Evolutionary conservation across 306 rosid genomes (phyloP), one percentile per base, ranked within the genome.

Genomic region (Lathyrus sativus): DNA sequence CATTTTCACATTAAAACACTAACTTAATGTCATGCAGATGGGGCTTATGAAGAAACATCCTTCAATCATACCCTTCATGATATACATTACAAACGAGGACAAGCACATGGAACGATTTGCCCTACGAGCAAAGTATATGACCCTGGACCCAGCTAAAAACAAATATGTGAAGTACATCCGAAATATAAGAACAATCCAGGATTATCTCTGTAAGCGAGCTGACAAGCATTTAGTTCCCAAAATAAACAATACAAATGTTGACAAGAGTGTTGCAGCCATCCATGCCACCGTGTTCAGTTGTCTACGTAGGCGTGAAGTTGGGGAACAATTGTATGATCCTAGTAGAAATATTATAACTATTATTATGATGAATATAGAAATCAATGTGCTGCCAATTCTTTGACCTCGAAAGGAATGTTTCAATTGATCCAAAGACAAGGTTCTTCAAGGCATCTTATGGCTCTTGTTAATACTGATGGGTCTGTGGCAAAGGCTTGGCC

Each of bases 401-500:
- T 93, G 87, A 90, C 85, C 73, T 90, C 98, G 1, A 90, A 93
- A 79, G 98, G 98, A 60, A 93, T 93, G 98, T 86, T 93, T 83
- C 96, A 90, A 62, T 73, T 93, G 86, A 88, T 93, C 80, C 98
- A 88, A 78, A 88, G 98, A 68, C 67, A 86, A 82, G 98, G 95
- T 68, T 93, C 99, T 50, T 84, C 96, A n/a, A 85, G 96, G 84
- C 76, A 88, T 74, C 79, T 93, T 63, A 86, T 93, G 96, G 95
- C 98, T 57, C 91, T 93, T 67, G 88, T 93, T 13, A 93, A 93
- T 73, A 88, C 76, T 31, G 97, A 93, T 76, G 98, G 98, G 22
- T 90, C 98, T 7, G 97, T 93, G 51, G 97, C 98, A 22, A 93
- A 81, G 87, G 95, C 96, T 56, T 93, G 98, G 98, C 98, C 98